phyloP scores from a whole-genome alignment of 164 flowering plant species.

The Piper betle region DNA sequence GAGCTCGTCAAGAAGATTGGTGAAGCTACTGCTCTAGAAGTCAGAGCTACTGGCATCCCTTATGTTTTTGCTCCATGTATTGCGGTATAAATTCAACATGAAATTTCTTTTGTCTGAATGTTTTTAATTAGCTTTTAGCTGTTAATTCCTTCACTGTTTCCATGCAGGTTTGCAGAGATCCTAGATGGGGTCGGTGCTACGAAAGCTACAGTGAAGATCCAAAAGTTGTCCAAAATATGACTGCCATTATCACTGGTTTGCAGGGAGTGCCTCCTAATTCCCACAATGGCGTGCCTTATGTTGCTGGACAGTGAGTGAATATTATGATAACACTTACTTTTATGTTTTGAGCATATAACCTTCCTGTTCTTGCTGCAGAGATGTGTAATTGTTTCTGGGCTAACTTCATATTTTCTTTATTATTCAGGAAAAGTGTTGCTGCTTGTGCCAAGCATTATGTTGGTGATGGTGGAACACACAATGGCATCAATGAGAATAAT shows the following conservation, averaged over 20 bases:
- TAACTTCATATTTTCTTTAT: background rate
- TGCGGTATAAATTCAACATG: conserved; percentile 24
- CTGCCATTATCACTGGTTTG: conserved; percentile 6
- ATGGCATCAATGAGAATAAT: conserved; percentile 30
- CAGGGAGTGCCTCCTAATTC: conserved; percentile 4
- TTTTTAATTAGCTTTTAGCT: too few species aligned
- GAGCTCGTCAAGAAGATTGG: conserved; percentile 54
- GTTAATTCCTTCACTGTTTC: background rate
- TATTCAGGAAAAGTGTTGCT: conserved; percentile 17
- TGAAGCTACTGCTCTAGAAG: conserved; percentile 66
- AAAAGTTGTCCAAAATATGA: conserved; percentile 4
- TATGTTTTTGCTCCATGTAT: conserved; percentile 64
- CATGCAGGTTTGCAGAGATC: conserved; percentile 8
- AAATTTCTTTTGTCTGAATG: background rate
- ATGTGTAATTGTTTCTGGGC: background rate
- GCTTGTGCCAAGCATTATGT: conserved; percentile 38
- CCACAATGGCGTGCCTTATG: conserved; percentile 38
- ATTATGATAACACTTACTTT: background rate
- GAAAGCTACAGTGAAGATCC: conserved; percentile 10
- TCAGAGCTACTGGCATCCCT: conserved; percentile 51
- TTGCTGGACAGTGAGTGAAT: conserved; percentile 40
- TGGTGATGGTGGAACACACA: conserved; percentile 37
- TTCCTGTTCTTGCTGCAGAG: background rate
- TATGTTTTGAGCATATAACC: background rate
- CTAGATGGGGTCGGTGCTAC: conserved; percentile 7